Evolutionary conservation across 2,329 filamentous ascomycete genomes (phyloP).

Genomic region (Alternaria viburni): DNA sequence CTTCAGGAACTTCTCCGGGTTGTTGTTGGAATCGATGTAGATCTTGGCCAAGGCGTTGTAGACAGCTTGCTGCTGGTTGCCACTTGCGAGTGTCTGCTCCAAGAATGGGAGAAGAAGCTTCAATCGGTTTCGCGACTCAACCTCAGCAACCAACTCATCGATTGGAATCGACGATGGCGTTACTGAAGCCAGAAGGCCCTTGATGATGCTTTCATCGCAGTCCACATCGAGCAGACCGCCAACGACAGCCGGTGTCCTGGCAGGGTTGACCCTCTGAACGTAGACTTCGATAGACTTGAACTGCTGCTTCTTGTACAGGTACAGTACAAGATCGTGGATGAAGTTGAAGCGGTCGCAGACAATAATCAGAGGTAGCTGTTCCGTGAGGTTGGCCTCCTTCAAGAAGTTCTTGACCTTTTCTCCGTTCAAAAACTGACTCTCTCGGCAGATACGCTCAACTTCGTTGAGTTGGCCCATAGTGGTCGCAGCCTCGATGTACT

Average conservation of each 20-base stretch:
- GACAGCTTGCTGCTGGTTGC: conserved; percentile 94
- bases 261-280: conserved; percentile 94
- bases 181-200: conserved; percentile 84
- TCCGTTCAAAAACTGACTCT: conserved; percentile 74
- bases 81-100: conserved; percentile 84
- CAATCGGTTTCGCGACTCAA: conserved; percentile 93
- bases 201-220: conserved; percentile 96
- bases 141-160: conserved; percentile 89
- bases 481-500: conserved; percentile 97
- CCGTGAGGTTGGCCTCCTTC: conserved; percentile 89
- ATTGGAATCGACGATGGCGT: conserved; percentile 87
- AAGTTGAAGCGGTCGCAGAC: conserved; percentile 99
- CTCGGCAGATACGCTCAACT: conserved; percentile 95
- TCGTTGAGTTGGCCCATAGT: conserved; percentile 93
- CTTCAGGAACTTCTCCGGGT: conserved; percentile 95
- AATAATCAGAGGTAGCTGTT: conserved; percentile 95
- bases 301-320: conserved; percentile 98
- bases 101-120: conserved; percentile 97
- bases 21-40: conserved; percentile 98
- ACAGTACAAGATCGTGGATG: conserved; percentile 93
- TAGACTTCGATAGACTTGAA: conserved; percentile 99
- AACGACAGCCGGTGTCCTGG: conserved; percentile 87
- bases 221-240: conserved; percentile 95
- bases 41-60: conserved; percentile 99
- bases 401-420: conserved; percentile 99